phyloP scores from a whole-genome alignment of 192 early-diverging fungal genomes.

The Fimicolochytrium jonesii region DNA sequence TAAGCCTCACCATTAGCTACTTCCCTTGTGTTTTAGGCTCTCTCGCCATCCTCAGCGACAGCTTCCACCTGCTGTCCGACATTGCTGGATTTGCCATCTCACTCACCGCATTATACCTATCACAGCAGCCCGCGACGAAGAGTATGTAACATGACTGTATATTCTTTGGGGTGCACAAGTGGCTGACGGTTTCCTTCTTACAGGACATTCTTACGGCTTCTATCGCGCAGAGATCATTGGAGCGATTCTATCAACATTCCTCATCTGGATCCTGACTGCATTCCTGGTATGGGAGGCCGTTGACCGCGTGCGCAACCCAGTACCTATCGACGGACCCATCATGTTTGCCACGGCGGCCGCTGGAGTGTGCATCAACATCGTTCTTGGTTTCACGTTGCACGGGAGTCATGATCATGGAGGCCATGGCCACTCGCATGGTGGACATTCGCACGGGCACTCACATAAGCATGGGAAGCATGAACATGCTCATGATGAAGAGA shows the following conservation, averaged over 20 bases:
- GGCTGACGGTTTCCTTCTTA: too few relatives aligned
- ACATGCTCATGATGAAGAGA: neutral
- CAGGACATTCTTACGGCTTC: constrained; percentile 64
- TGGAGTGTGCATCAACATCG: constrained; percentile 68
- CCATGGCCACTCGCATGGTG: constrained; percentile 30
- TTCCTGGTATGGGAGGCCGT: constrained; percentile 63
- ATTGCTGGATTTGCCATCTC: constrained; percentile 67
- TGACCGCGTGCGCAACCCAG: constrained; percentile 56
- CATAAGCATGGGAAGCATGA: constrained; percentile 30
- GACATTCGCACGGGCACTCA: constrained; percentile 32
- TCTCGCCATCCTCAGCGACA: constrained; percentile 65
- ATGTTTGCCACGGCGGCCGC: constrained; percentile 60
- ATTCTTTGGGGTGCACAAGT: too few relatives aligned
- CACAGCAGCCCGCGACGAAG: constrained; percentile 46
- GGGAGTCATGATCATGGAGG: constrained; percentile 30
- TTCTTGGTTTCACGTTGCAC: constrained; percentile 42
- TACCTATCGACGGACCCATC: constrained; percentile 54
- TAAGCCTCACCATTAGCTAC: too few relatives aligned
- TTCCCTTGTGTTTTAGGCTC: too few relatives aligned
- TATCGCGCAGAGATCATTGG: constrained; percentile 75
- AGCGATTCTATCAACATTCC: constrained; percentile 61
- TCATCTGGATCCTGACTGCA: constrained; percentile 68
- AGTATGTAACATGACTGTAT: too few relatives aligned
- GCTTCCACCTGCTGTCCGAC: constrained; percentile 72
- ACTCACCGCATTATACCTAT: constrained; percentile 56